A percentile compares a stretch with the other conserved stretches of the same genome.
These are phyloP conservation scores for Solanum commersonii DNA, from an alignment of 257 asterid species.

Conservation along the genomic window DNA sequence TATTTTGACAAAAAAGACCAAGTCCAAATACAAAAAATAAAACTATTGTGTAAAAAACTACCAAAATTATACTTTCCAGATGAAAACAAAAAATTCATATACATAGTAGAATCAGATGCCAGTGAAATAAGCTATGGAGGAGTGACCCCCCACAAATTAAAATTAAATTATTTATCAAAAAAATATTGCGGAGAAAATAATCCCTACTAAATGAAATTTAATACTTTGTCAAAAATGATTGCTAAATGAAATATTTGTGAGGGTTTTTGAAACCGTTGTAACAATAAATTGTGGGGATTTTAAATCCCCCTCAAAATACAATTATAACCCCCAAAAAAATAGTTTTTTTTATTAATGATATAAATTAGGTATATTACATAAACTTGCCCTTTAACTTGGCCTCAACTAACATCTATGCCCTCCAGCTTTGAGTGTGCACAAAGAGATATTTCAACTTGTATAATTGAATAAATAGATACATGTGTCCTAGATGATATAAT, in stretches of 20 bases:
- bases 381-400: neutral
- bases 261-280: neutral
- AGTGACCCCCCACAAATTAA: neutral
- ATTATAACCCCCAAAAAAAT: neutral
- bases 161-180: too few relatives aligned
- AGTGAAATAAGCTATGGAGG: too few relatives aligned
- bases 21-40: too few relatives aligned
- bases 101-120: too few relatives aligned
- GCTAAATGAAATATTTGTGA: too few relatives aligned
- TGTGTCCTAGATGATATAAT: neutral
- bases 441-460: too few relatives aligned
- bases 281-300: neutral
- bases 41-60: too few relatives aligned
- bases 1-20: too few relatives aligned
- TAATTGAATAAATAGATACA: neutral
- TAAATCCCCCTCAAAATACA: neutral
- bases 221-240: neutral
- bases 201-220: neutral
- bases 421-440: neutral
- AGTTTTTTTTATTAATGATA: neutral
- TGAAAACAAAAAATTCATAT: too few relatives aligned
- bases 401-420: neutral
- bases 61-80: too few relatives aligned
- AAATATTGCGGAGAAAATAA: neutral
- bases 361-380: neutral